phyloP scores from a whole-genome alignment of 2,329 filamentous ascomycete species.

The Achaetomium macrosporum region DNA sequence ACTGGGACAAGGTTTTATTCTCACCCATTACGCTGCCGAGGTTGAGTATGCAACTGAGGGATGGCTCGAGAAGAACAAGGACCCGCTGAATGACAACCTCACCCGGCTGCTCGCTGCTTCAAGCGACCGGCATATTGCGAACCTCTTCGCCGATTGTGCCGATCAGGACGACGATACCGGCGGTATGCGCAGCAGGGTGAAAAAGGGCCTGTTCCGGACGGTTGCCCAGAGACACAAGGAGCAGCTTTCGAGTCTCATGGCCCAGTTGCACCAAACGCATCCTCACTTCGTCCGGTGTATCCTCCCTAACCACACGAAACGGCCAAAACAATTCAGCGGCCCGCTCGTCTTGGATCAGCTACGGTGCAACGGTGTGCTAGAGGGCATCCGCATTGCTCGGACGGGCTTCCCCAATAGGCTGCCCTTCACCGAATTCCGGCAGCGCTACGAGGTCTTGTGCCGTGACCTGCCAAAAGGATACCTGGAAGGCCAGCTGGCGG shows the following conservation, averaged over 20 bases:
- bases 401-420: constrained; percentile 95
- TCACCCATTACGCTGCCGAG: constrained; percentile 96
- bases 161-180: constrained; percentile 70
- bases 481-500: constrained; percentile 80
- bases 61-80: constrained; percentile 99
- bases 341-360: constrained; percentile 93
- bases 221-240: constrained; percentile 97
- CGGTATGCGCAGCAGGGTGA: constrained; percentile 71
- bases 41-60: constrained; percentile 93
- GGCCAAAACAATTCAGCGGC: constrained; percentile 85
- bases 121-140: constrained; percentile 73
- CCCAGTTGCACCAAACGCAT: constrained; percentile 88
- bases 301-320: constrained; percentile 95
- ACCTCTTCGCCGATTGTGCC: constrained; percentile 81
- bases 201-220: constrained; percentile 94
- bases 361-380: constrained; percentile 98
- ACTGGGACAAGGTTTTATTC: constrained; percentile 83
- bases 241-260: constrained; percentile 94
- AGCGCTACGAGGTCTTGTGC: constrained; percentile 93
- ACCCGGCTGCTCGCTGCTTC: constrained; percentile 82
- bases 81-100: constrained; percentile 94
- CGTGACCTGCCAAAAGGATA: constrained; percentile 83
- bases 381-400: constrained; percentile 93
- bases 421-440: constrained; percentile 87
- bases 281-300: constrained; percentile 98